Conservation (phyloP, 2,329 filamentous ascomycete genomes). For the Curvularia sp. region DNA sequence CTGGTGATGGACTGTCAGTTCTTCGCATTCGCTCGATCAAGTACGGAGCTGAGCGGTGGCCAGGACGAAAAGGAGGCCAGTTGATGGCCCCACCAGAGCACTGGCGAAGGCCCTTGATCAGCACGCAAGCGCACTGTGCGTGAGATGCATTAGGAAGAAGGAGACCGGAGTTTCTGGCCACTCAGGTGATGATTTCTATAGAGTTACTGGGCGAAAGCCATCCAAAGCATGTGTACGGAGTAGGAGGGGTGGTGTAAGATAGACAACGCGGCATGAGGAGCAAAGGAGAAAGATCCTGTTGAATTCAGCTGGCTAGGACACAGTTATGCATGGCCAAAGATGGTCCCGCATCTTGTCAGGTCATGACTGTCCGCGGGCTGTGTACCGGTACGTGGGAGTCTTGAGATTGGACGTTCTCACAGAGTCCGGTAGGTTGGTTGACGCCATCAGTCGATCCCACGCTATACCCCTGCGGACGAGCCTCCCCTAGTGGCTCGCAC, state of each 20-base stretch:
- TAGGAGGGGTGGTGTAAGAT: conserved; percentile 17
- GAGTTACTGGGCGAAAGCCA: conserved; percentile 41
- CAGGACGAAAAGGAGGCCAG: conserved; percentile 9
- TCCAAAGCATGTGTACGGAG: conserved; percentile 22
- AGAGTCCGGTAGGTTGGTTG: conserved; percentile 34
- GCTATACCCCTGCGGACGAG: conserved; percentile 22
- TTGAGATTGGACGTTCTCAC: background rate
- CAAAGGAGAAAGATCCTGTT: background rate
- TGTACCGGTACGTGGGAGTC: conserved; percentile 1
- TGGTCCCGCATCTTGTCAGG: background rate
- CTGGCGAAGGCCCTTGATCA: conserved; percentile 5
- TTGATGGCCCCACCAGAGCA: conserved; percentile 7
- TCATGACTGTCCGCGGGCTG: conserved; percentile 7
- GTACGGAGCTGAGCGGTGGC: conserved; percentile 11
- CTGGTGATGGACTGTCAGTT: conserved; percentile 14
- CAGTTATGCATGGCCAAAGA: background rate
- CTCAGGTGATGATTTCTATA: conserved; percentile 40
- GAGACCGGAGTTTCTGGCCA: conserved; percentile 24
- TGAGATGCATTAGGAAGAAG: conserved; percentile 33
- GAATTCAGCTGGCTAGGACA: background rate
- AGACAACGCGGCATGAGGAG: background rate
- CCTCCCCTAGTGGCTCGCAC: conserved; percentile 19
- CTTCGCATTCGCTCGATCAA: conserved; percentile 9
- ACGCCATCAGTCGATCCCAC: conserved; percentile 31
- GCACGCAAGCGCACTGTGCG: background rate